Conservation (phyloP, 345 rosid species). For the Syzygium jambos region DNA sequence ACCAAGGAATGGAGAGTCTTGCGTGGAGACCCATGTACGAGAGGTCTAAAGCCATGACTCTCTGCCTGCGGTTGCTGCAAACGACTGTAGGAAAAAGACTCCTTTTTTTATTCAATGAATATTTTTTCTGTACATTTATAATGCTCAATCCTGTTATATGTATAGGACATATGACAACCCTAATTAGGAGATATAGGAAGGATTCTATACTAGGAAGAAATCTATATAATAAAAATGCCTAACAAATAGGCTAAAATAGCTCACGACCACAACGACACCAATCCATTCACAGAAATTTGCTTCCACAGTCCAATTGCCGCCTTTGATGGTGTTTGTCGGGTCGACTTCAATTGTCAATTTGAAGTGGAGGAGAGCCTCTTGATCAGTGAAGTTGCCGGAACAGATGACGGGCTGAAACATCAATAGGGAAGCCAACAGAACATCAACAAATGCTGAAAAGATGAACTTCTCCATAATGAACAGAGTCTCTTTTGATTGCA, state of each 20-base stretch:
- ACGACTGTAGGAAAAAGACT: background rate
- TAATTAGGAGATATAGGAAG: no score
- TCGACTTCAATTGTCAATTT: rapidly evolving
- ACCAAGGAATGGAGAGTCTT: background rate
- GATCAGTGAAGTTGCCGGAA: background rate
- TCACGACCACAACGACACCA: background rate
- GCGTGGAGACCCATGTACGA: background rate
- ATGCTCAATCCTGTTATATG: no score
- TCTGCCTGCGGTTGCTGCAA: background rate
- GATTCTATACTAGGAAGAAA: no score
- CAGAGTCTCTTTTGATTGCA: background rate
- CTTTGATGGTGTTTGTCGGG: background rate
- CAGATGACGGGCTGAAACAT: background rate
- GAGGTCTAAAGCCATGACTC: background rate
- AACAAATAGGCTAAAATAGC: no score
- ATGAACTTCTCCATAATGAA: background rate
- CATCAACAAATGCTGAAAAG: background rate
- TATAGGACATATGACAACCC: no score
- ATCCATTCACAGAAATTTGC: background rate
- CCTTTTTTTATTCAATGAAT: no score
- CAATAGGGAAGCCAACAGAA: background rate
- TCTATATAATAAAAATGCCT: no score
- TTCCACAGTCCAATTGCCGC: background rate
- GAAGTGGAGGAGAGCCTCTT: background rate
- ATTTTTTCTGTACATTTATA: no score